These are phyloP conservation scores for Cardamine occulta DNA, from an alignment of 345 rosid species.

Conservation along the genomic window DNA sequence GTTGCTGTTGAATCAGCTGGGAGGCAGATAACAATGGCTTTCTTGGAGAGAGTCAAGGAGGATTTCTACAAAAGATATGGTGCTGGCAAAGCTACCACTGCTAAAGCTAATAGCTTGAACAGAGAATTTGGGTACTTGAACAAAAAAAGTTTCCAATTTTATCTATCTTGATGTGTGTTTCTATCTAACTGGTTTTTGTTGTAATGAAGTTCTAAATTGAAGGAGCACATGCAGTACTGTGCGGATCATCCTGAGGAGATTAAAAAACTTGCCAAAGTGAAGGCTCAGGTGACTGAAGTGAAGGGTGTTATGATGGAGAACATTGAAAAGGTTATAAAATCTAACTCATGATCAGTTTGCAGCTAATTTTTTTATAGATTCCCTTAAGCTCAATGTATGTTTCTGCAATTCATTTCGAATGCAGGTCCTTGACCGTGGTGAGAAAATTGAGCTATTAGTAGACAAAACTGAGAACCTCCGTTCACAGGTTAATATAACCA, in stretches of 20 bases:
- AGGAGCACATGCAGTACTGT: conserved; percentile 89
- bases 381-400: conserved; percentile 17
- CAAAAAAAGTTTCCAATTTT: not conserved
- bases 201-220: conserved; percentile 73
- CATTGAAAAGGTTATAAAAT: conserved; percentile 73
- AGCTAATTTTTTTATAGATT: too few relatives aligned
- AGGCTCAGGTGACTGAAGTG: conserved; percentile 96
- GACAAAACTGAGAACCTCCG: conserved; percentile 97
- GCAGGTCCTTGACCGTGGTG: conserved; percentile 96
- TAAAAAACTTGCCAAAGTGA: conserved; percentile 91
- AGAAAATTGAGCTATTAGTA: conserved; percentile 94
- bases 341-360: too few relatives aligned
- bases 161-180: not conserved
- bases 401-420: not conserved
- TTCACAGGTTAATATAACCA: conserved; percentile 66
- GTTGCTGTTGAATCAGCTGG: conserved; percentile 90
- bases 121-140: conserved; percentile 67
- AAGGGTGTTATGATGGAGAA: conserved; percentile 99
- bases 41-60: conserved; percentile 80
- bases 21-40: conserved; percentile 83
- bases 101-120: conserved; percentile 71
- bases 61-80: conserved; percentile 84
- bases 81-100: conserved; percentile 80
- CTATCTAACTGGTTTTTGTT: conserved; percentile 8
- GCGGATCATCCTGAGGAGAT: conserved; percentile 91